Conservation (phyloP, 257 asterid genomes). For the Capsicum chinense region DNA sequence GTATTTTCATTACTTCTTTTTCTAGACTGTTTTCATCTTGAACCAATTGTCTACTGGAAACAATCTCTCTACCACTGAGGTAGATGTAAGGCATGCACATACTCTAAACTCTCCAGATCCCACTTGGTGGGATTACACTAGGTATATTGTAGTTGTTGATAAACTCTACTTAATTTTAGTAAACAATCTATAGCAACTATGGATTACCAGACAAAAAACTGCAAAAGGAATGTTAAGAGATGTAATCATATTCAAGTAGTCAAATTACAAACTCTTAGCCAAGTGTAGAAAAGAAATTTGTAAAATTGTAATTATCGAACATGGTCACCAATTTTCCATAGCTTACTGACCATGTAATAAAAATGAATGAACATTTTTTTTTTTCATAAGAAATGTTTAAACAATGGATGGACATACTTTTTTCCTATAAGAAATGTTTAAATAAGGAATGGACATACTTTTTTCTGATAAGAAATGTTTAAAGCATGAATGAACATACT, state of each 20-base stretch:
- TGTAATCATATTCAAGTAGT: constrained; percentile 5
- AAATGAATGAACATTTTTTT: not conserved
- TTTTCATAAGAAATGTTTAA: not conserved
- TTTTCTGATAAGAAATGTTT: not conserved
- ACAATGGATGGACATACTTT: too few species aligned
- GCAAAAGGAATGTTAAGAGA: not conserved
- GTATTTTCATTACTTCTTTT: too few species aligned
- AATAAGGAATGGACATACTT: not conserved
- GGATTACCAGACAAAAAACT: not conserved
- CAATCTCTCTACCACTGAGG: too few species aligned
- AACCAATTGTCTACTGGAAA: too few species aligned
- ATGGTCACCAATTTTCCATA: not conserved
- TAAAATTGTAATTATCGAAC: not conserved
- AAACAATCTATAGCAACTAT: not conserved
- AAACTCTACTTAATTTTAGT: not conserved
- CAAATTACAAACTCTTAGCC: not conserved
- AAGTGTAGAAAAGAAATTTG: constrained; percentile 4
- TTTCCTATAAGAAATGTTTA: not conserved
- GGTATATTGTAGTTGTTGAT: not conserved
- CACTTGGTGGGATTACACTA: too few species aligned
- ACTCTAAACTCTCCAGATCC: too few species aligned
- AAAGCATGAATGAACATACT: not conserved
- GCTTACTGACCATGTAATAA: not conserved
- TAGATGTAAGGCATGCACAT: too few species aligned
- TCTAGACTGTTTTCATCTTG: too few species aligned